Conservation (phyloP, 345 rosid species). For the Erysimum cheiranthoides region DNA sequence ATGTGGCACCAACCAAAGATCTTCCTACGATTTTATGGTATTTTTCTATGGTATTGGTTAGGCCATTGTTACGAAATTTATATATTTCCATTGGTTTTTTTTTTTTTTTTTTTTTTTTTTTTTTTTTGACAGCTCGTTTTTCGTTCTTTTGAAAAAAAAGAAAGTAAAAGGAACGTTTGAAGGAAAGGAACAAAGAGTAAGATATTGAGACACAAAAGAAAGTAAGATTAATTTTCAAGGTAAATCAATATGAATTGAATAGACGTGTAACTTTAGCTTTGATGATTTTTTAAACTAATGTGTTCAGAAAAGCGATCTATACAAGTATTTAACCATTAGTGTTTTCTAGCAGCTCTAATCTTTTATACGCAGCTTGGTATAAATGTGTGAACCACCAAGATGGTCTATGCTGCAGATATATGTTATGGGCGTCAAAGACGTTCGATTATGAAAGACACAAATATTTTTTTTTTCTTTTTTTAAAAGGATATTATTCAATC, state of each 20-base stretch:
- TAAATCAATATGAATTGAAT: background rate
- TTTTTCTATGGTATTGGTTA: conserved; percentile 27
- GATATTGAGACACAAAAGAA: background rate
- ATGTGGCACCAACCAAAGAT: conserved; percentile 39
- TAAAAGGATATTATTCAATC: too few species aligned
- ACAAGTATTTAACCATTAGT: background rate
- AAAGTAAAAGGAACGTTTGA: background rate
- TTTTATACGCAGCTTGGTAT: background rate
- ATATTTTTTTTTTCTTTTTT: too few species aligned
- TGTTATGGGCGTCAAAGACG: too few species aligned
- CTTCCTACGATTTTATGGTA: conserved; percentile 33
- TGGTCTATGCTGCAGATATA: background rate
- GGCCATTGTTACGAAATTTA: background rate
- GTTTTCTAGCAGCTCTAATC: background rate
- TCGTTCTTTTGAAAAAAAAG: background rate
- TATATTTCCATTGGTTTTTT: background rate
- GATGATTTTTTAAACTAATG: background rate
- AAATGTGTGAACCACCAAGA: background rate
- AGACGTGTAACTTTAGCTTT: background rate
- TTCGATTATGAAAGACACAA: too few species aligned
- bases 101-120: background rate
- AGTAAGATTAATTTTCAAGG: background rate
- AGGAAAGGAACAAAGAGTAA: background rate
- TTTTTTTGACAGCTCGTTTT: too few species aligned
- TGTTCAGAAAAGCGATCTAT: background rate